Evolutionary conservation across 345 rosid genomes (phyloP), one percentile per base, ranked within the genome.

Genomic region (Syzygium oleosum): DNA sequence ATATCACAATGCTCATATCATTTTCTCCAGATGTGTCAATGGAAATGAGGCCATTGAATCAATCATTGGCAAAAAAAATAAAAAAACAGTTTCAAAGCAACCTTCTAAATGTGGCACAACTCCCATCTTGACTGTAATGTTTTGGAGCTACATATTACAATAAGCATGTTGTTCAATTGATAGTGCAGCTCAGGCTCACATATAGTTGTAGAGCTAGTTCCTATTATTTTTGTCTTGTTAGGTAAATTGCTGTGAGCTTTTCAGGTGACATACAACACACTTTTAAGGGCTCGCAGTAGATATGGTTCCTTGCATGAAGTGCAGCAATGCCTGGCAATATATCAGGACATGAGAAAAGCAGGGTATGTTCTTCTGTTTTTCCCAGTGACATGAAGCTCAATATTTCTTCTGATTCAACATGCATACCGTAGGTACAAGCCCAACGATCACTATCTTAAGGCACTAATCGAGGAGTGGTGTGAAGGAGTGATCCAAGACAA

Each of bases 381-480:
- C 86, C 86, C 27, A 1, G 14, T 53, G 34, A 49, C 8, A 1
- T 65, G 52, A 27, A 51, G 43, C 7, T 80, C 13, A 52, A 10
- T 41, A 22, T 52, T 85, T 22, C 61, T 25, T 87, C 49, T 80
- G 27, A 65, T 31, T 86, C n/a, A 46, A 25, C 51, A 43, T 19
- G 49, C 49, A 38, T 73, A 38, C 27, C 89, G 89, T 95, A 97
- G 99, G 92, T 95, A 95, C 91, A 90, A 91, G 87, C 90, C 99
- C 86, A 96, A 95, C 85, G 99, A 97, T 90, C 90, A 90, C 89
- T 98, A 91, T 92, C 99, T 98, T 77, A 93, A 94, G 93, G 95
- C 90, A 88, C 94, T 96, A 89, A 96, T 96, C 46, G 99, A 96
- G 91, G 99, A 98, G 87, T 96, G 99, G 99, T 95, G 98, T 84